Base-by-base conservation (phyloP, 768 basidiomycete genomes). In the Daedaleopsis sinensis region DNA sequence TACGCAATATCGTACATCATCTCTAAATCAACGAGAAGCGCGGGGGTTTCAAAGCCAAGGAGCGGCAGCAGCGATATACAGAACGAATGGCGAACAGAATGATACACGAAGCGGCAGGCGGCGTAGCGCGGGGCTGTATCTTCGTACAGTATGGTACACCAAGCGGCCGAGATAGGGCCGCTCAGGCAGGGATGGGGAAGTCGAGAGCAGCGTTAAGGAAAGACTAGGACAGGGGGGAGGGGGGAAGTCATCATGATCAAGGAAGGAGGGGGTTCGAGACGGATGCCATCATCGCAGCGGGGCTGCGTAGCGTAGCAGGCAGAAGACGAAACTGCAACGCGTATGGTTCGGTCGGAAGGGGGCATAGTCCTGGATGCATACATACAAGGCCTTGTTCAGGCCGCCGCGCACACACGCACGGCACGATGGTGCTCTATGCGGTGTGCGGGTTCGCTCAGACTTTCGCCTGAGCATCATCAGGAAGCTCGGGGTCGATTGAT, bases 71-170 rank as follows among this genome's bases (percentile, higher is more conserved):
- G 10, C 39, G 11, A 42, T 3, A 42, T 49, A 37, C 53, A 61
- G 16, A 43, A 54, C 37, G 24, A 35, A 42, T 12, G 21, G 24
- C 37, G 24, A 42, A 42, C 9, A 32, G 24, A 50, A 50, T 57
- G 50, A 50, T 61, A 57, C 60, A 57, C 55, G 55, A 57, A 61
- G 60, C 42, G 60, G 55, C 48, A 35, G 60, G 55, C 48, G 32
- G 53, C 23, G 47, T 46, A 13, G 36, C 44, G 35, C 35, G 27
- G 52, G 38, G 6, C 7, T 52, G 11, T 43, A 38, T 54, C 42
- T 19, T 54, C 24, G 21, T 52, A 56, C 55, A 52, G 15, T 61
- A 56, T 56, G 21, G 49, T 61, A 61, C 60, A 61, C 24, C n/a
- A 35, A 48, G 54, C 27, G 27, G 42, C 48, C 47, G 53, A 38